Evolutionary conservation across 257 asterid species (phyloP).

Genomic region (Anisodus tanguticus): DNA sequence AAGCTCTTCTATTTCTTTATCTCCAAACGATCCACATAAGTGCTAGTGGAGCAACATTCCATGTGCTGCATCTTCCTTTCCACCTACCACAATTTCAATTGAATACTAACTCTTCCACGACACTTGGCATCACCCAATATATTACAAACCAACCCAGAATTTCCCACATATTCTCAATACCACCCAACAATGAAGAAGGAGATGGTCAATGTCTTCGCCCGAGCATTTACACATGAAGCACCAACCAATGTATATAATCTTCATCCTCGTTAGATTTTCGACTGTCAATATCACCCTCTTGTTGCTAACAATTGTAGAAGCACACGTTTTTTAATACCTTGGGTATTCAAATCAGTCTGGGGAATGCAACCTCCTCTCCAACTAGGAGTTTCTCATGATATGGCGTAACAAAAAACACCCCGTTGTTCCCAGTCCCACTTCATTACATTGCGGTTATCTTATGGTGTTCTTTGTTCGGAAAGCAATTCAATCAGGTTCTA

Average conservation of each 20-base stretch:
- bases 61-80: not conserved
- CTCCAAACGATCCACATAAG: not conserved
- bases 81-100: not conserved
- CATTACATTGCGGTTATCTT: not conserved
- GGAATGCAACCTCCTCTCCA: not conserved
- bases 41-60: not conserved
- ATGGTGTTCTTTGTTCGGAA: not conserved
- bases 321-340: not conserved
- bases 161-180: not conserved
- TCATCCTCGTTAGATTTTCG: not conserved
- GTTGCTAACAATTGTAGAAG: not conserved
- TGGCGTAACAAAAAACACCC: not conserved
- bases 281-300: not conserved
- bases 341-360: not conserved
- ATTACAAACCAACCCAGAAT: not conserved
- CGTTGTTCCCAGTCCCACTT: not conserved
- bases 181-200: not conserved
- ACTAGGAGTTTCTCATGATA: slow-evolving; percentile 16
- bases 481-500: not conserved
- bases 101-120: not conserved
- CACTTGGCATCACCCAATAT: not conserved
- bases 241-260: not conserved
- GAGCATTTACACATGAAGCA: not conserved
- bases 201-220: not conserved
- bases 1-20: not conserved